Evolutionary conservation across 345 rosid species (phyloP).

Genomic region (Rhodamnia argentea): DNA sequence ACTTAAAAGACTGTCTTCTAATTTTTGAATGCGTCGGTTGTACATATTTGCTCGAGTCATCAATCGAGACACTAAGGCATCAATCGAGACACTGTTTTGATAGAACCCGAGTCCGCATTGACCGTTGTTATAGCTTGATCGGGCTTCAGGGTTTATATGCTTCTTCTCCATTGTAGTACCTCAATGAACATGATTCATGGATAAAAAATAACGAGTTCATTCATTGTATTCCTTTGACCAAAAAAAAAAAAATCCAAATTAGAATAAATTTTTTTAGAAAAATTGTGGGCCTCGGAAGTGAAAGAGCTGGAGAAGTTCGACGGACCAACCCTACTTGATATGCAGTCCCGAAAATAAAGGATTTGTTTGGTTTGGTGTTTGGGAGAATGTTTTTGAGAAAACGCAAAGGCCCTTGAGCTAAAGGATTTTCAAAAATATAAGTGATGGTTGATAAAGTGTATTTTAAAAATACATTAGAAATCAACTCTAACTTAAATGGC

Average conservation of each 20-base stretch:
- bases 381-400: too few species aligned
- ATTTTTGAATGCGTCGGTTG: fast-evolving
- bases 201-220: too few species aligned
- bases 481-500: too few species aligned
- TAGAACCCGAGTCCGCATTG: not conserved
- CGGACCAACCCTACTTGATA: too few species aligned
- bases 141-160: not conserved
- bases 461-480: too few species aligned
- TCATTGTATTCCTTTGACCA: not conserved
- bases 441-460: too few species aligned
- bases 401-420: too few species aligned
- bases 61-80: not conserved
- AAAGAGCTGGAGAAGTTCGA: not conserved
- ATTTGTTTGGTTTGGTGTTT: too few species aligned
- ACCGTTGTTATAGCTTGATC: not conserved
- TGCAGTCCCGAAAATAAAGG: too few species aligned
- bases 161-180: too few species aligned
- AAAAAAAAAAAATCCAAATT: too few species aligned
- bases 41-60: not conserved
- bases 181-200: not conserved
- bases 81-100: not conserved
- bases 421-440: too few species aligned
- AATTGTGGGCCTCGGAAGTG: not conserved
- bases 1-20: not conserved
- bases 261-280: not conserved